A percentile compares a stretch with the other conserved stretches of the same genome.
Conservation (phyloP, 805 yeast genomes). For the Zygosaccharomyces bailii region DNA sequence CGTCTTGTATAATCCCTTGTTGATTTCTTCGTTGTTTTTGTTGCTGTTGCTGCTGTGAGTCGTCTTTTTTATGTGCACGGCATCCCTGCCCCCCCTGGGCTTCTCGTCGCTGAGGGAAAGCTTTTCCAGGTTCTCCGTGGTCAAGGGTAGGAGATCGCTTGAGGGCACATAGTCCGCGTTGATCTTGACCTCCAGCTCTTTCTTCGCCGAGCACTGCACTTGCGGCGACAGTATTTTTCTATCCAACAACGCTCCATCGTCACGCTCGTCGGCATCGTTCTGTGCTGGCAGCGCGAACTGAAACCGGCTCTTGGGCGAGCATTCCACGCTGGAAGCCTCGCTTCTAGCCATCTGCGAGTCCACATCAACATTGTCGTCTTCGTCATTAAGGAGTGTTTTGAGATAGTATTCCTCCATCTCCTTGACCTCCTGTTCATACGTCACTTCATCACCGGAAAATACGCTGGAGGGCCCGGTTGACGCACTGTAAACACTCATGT, state of each 20-base stretch:
- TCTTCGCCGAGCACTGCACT: conserved; percentile 6
- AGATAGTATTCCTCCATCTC: conserved; percentile 37
- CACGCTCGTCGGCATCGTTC: too few relatives aligned
- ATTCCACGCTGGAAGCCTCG: conserved; percentile 7
- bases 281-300: background rate
- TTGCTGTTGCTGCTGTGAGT: conserved; percentile 7
- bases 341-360: conserved; percentile 7
- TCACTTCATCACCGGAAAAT: conserved; percentile 27
- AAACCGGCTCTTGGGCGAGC: conserved; percentile 7
- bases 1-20: conserved; percentile 79
- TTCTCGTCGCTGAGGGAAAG: conserved; percentile 15
- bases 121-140: conserved; percentile 32
- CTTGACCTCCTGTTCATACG: conserved; percentile 25
- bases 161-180: conserved; percentile 25
- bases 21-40: conserved; percentile 27
- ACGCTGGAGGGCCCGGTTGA: conserved; percentile 26
- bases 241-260: background rate
- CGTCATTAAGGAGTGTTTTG: conserved; percentile 30
- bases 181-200: conserved; percentile 30
- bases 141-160: conserved; percentile 26
- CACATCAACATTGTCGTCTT: conserved; percentile 12
- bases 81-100: conserved; percentile 1
- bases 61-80: conserved; percentile 11
- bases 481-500: conserved; percentile 3
- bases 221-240: background rate